Evolutionary conservation across 106 monocot species (phyloP), one percentile per base, ranked within the genome.

Genomic region (Narthecium ossifragum): DNA sequence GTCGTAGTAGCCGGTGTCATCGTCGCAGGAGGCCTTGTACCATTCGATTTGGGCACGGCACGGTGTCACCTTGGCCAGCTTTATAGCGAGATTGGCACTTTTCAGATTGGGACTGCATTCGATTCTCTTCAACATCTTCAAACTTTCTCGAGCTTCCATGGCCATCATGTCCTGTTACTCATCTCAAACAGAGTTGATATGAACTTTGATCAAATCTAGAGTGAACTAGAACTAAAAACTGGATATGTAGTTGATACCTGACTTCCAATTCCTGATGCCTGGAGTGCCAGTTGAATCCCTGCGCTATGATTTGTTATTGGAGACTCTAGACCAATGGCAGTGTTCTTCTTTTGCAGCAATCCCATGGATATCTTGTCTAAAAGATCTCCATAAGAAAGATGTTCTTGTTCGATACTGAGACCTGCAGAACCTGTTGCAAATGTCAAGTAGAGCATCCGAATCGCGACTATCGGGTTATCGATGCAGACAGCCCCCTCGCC

Each of bases 21-120:
- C 37, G 26, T 83, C 78, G 29, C 64, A 82, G 22, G 26, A 47
- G 18, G 69, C 61, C 64, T 82, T 82, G 70, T 83, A 83, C 83
- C 83, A 83, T 52, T 83, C 83, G 5, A 83, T 74, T 56, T 83
- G 77, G 2, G 78, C 78, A 0, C 83, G 83, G 8, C 64, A 65
- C 0, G 83, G 83, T 2, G 83, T 78, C 34, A 78, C 59, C 32
- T 64, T 74, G 8, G 73, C 78, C 26, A 83, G 61, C 66, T 47
- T 67, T 26, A 46, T 67, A 14, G 82, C 64, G 4, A 83, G 69
- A 41, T 57, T 43, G 7, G 82, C 69, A 11, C 73, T 65, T 38
- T 73, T 70, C 45, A 77, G 31, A 36, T 61, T 77, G 2, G 83
- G 83, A 24, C 57, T 70, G 8, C 53, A 57, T 7, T 70, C 34